Percentiles rank a stretch among this genome's conserved stretches.
These are phyloP conservation scores for Cardamine occulta DNA, from an alignment of 345 rosid species.

Conservation along the genomic window DNA sequence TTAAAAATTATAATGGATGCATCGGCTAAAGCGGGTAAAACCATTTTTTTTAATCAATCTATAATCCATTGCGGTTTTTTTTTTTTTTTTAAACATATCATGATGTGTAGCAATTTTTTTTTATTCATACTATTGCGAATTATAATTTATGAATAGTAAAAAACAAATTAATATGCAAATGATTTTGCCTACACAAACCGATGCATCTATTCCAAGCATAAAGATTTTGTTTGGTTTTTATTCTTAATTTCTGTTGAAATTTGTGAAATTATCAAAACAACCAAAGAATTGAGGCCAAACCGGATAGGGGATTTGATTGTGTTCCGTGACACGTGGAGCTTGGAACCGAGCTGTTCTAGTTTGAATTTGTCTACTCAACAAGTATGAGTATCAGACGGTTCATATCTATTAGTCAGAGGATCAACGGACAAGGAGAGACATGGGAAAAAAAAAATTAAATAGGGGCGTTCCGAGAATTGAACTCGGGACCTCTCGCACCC, in stretches of 20 bases:
- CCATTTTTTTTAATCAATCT: too few relatives aligned
- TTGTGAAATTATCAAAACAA: neutral
- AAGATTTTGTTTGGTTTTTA: neutral
- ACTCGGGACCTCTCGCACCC: constrained; percentile 89
- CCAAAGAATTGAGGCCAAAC: neutral
- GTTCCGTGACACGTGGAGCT: too few relatives aligned
- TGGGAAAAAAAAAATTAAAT: neutral
- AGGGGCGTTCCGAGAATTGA: constrained; percentile 78
- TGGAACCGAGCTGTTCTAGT: neutral
- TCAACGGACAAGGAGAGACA: neutral
- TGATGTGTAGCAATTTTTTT: too few relatives aligned
- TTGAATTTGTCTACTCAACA: constrained; percentile 2
- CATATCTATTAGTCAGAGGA: neutral
- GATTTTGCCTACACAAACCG: too few relatives aligned
- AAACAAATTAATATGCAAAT: too few relatives aligned
- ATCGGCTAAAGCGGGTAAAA: too few relatives aligned
- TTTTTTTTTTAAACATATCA: too few relatives aligned
- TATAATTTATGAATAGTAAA: too few relatives aligned
- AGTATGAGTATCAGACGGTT: neutral
- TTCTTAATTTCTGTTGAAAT: neutral
- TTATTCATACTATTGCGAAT: too few relatives aligned
- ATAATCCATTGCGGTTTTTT: too few relatives aligned
- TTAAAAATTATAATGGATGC: too few relatives aligned
- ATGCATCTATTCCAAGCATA: too few relatives aligned
- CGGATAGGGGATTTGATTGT: neutral